Percentiles rank a stretch among this genome's conserved stretches.
Evolutionary conservation across 306 rosid genomes (phyloP).

Genomic region (Castanopsis chinensis): DNA sequence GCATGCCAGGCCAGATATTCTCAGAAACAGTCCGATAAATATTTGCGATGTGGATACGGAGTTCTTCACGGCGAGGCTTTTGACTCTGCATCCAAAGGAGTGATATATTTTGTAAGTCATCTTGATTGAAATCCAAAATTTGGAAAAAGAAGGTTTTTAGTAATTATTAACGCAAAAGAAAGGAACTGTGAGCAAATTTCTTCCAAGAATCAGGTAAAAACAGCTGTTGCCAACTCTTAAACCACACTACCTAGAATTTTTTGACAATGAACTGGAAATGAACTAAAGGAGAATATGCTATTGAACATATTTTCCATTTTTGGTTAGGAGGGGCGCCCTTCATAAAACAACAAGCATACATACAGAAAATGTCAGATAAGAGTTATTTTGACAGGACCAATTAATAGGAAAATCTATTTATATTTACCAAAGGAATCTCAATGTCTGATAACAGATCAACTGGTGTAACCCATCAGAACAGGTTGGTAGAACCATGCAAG

Average conservation of each 20-base stretch:
- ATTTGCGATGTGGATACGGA: constrained; percentile 88
- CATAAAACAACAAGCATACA: not conserved
- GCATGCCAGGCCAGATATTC: constrained; percentile 97
- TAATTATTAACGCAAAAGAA: constrained; percentile 11
- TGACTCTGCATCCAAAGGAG: constrained; percentile 65
- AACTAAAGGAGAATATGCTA: not conserved
- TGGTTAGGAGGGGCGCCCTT: not conserved
- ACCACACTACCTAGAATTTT: not conserved
- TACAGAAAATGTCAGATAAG: not conserved
- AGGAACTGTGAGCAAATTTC: not conserved
- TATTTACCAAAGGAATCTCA: not conserved
- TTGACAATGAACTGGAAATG: constrained; percentile 1
- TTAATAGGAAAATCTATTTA: not conserved
- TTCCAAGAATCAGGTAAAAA: not conserved
- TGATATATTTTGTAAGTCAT: constrained; percentile 22
- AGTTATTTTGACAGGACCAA: not conserved
- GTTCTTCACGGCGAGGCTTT: constrained; percentile 94
- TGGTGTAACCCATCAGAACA: not conserved
- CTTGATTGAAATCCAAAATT: constrained; percentile 20
- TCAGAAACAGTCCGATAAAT: constrained; percentile 92
- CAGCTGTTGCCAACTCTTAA: not conserved
- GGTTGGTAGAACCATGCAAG: not conserved
- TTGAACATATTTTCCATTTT: not conserved
- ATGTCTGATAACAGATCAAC: not conserved
- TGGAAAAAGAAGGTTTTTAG: constrained; percentile 7